These are phyloP conservation scores for Fusarium sp. DNA, from an alignment of 2,329 filamentous ascomycete genomes.

Conservation along the genomic window DNA sequence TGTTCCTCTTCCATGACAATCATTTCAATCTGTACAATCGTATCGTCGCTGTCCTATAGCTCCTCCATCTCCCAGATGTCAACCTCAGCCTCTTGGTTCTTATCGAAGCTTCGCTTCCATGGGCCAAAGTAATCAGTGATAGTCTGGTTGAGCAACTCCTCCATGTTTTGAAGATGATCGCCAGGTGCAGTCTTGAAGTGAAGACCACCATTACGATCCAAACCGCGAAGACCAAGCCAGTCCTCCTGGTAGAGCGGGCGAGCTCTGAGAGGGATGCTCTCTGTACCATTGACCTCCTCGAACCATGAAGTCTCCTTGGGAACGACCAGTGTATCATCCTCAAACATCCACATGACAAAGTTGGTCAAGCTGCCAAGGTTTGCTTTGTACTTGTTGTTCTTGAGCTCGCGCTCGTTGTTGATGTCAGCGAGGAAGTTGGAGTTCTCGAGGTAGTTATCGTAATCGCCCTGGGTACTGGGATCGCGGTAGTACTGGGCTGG, in stretches of 20 bases:
- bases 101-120: constrained; percentile 53
- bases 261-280: constrained; percentile 74
- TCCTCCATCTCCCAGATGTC: constrained; percentile 48
- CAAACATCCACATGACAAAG: constrained; percentile 91
- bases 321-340: constrained; percentile 84
- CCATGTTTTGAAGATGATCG: constrained; percentile 83
- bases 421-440: constrained; percentile 95
- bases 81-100: constrained; percentile 19
- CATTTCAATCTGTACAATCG: not conserved
- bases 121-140: constrained; percentile 77
- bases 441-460: constrained; percentile 78
- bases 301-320: constrained; percentile 96
- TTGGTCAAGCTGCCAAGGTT: constrained; percentile 77
- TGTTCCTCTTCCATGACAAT: not conserved
- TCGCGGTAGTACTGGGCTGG: constrained; percentile 96
- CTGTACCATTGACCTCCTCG: constrained; percentile 80
- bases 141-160: constrained; percentile 72
- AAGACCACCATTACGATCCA: constrained; percentile 84
- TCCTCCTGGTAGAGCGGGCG: constrained; percentile 85
- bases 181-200: constrained; percentile 80
- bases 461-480: constrained; percentile 53
- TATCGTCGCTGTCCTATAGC: constrained; percentile 47
- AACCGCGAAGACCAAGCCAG: constrained; percentile 85
- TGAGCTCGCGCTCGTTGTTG: constrained; percentile 86
- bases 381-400: constrained; percentile 79